Evolutionary conservation across 2,329 filamentous ascomycete species (phyloP).

Genomic region (Graphium sp.): DNA sequence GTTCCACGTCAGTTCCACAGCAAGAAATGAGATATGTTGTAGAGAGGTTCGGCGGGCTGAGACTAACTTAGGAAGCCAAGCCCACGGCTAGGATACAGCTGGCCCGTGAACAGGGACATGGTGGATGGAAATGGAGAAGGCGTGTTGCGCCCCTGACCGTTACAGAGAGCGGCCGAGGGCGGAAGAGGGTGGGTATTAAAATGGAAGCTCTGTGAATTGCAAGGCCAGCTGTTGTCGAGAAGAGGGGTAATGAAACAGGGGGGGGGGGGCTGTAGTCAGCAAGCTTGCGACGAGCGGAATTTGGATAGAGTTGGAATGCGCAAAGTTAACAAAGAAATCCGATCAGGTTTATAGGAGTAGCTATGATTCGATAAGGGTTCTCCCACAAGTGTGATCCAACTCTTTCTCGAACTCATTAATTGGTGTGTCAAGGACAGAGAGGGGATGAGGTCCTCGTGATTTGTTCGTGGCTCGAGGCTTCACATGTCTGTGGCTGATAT

Average conservation of each 20-base stretch:
- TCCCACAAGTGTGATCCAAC: too few relatives aligned
- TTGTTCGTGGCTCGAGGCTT: too few relatives aligned
- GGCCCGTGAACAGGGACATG: conserved; percentile 37
- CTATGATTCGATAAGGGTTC: too few relatives aligned
- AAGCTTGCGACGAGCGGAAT: too few relatives aligned
- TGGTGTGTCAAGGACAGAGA: too few relatives aligned
- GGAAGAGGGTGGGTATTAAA: background rate
- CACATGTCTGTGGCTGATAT: too few relatives aligned
- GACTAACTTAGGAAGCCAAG: conserved; percentile 39
- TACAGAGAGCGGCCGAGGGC: background rate
- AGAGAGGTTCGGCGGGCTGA: background rate
- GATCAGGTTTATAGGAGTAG: too few relatives aligned
- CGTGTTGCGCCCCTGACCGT: background rate
- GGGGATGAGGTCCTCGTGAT: too few relatives aligned
- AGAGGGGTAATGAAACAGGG: background rate
- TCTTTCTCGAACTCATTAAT: too few relatives aligned
- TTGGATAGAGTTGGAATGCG: too few relatives aligned
- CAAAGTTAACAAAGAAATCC: too few relatives aligned
- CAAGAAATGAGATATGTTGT: background rate
- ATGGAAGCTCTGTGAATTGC: background rate
- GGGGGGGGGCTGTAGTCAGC: background rate
- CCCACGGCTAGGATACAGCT: conserved; percentile 49
- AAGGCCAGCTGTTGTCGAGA: too few relatives aligned
- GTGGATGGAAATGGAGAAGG: conserved; percentile 4
- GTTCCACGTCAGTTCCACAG: background rate